A percentile compares a stretch with the other conserved stretches of the same genome.
Evolutionary conservation across 495 filamentous ascomycete species (phyloP).

Genomic region (Sabuloglossum arenarium): DNA sequence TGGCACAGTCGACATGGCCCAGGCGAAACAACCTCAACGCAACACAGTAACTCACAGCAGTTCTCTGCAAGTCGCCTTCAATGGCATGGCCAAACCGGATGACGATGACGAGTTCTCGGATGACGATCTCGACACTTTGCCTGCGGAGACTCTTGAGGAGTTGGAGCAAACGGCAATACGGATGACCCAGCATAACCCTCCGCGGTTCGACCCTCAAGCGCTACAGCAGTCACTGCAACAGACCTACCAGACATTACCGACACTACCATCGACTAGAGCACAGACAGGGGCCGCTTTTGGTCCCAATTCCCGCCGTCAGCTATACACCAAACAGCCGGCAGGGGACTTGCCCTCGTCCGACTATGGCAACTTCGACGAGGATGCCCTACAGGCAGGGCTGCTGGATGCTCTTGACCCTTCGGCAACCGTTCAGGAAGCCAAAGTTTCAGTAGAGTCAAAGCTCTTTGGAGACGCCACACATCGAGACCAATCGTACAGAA

Average conservation of each 20-base stretch:
- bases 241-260: slow-evolving; percentile 1
- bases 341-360: slow-evolving; percentile 13
- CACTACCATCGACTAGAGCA: not conserved
- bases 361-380: slow-evolving; percentile 33
- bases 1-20: not conserved
- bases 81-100: slow-evolving; percentile 32
- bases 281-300: not conserved
- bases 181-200: slow-evolving; percentile 22
- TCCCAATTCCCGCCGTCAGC: not conserved
- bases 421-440: slow-evolving; percentile 7
- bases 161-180: slow-evolving; percentile 33
- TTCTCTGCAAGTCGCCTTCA: not conserved
- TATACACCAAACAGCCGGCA: not conserved
- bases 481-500: slow-evolving; percentile 17
- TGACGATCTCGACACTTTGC: slow-evolving; percentile 36
- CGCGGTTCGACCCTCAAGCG: slow-evolving; percentile 7
- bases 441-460: slow-evolving; percentile 7
- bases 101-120: slow-evolving; percentile 45
- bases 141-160: slow-evolving; percentile 27
- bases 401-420: slow-evolving; percentile 20
- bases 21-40: not conserved
- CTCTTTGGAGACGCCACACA: slow-evolving; percentile 11
- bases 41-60: too few species aligned
- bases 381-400: slow-evolving; percentile 31
- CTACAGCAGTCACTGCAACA: slow-evolving; percentile 1